These are phyloP conservation scores for Plasmodium coatneyi DNA, from an alignment of 169 alveolate genomes.

Conservation along the genomic window DNA sequence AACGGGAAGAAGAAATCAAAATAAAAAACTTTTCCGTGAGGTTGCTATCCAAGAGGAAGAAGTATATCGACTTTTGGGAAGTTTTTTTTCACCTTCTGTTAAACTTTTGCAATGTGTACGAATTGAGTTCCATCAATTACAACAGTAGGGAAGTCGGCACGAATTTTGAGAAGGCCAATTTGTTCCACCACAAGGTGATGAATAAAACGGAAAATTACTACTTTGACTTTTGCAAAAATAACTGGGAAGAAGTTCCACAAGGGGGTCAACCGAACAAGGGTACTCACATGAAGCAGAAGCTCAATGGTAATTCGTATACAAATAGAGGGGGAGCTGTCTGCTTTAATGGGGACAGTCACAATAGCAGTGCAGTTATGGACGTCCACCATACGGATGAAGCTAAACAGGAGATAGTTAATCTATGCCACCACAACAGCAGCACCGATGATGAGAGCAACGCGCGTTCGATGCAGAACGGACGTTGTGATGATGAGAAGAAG, in stretches of 20 bases:
- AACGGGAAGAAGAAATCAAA: slow-evolving; percentile 36
- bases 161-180: background rate
- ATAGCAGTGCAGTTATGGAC: background rate
- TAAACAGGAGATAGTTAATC: background rate
- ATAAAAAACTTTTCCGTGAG: slow-evolving; percentile 52
- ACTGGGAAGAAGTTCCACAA: slow-evolving; percentile 52
- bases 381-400: background rate
- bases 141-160: slow-evolving; percentile 17
- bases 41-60: slow-evolving; percentile 20
- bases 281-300: background rate
- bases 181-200: slow-evolving; percentile 1
- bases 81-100: slow-evolving; percentile 57
- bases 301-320: background rate
- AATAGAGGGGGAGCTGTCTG: background rate
- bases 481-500: background rate
- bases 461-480: background rate
- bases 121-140: slow-evolving; percentile 19
- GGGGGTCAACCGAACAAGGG: background rate
- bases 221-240: slow-evolving; percentile 59
- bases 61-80: slow-evolving; percentile 54
- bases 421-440: background rate
- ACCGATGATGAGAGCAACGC: background rate
- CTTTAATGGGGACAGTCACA: background rate
- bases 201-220: slow-evolving; percentile 59
- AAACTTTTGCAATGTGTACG: slow-evolving; percentile 72